These are phyloP conservation scores for Colletotrichum melonis DNA, from an alignment of 2,329 filamentous ascomycete species.

Conservation along the genomic window DNA sequence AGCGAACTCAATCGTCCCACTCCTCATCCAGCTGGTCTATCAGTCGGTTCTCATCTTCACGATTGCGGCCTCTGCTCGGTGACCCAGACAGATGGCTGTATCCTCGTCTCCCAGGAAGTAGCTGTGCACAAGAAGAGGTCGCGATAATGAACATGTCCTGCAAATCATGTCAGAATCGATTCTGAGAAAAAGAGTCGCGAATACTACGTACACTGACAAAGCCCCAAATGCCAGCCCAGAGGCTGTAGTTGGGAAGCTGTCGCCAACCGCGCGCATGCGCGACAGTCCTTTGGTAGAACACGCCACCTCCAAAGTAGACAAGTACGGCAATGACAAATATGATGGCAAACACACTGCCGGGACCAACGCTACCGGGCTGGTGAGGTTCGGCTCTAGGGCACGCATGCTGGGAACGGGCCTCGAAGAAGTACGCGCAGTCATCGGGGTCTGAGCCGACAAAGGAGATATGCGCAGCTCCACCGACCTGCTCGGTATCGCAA, in stretches of 20 bases:
- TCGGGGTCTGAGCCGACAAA: conserved; percentile 88
- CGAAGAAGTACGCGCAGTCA: conserved; percentile 95
- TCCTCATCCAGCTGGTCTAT: conserved; percentile 98
- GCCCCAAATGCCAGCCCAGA: conserved; percentile 89
- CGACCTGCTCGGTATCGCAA: conserved; percentile 85
- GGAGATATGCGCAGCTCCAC: conserved; percentile 75
- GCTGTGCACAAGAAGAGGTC: conserved; percentile 75
- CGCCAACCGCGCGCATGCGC: conserved; percentile 95
- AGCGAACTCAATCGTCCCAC: conserved; percentile 78
- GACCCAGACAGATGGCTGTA: conserved; percentile 73
- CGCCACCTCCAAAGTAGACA: conserved; percentile 91
- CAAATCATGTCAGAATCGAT: conserved; percentile 36
- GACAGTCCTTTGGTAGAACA: conserved; percentile 95
- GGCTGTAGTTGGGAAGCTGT: conserved; percentile 91
- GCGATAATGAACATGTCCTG: conserved; percentile 76
- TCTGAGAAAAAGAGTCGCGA: conserved; percentile 34
- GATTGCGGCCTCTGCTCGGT: conserved; percentile 59
- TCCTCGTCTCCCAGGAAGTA: conserved; percentile 72
- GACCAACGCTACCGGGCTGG: conserved; percentile 77
- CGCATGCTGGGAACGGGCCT: conserved; percentile 86
- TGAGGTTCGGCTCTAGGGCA: conserved; percentile 77
- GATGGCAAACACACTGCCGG: conserved; percentile 86
- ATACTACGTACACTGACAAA: conserved; percentile 77
- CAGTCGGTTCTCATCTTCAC: conserved; percentile 89
- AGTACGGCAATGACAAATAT: conserved; percentile 82